Conservation (phyloP, 148 eudicot species). For the Polygonum maritimum region DNA sequence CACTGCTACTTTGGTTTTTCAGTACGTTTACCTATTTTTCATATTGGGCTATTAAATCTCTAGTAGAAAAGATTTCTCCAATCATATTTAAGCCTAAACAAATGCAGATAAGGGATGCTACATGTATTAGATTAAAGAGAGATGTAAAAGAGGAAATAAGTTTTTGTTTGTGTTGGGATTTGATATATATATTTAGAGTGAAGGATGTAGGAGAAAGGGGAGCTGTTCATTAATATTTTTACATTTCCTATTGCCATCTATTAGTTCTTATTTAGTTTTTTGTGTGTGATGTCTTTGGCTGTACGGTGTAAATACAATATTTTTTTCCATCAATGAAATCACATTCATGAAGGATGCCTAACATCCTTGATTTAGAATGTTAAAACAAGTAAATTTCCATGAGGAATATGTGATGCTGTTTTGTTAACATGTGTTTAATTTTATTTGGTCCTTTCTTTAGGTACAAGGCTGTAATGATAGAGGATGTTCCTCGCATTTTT, state of each 20-base stretch:
- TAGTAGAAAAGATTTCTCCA: not conserved
- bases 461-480: slow-evolving; percentile 82
- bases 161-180: not conserved
- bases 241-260: not conserved
- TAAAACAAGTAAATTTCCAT: not conserved
- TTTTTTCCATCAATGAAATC: too few relatives aligned
- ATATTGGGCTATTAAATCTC: not conserved
- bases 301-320: too few relatives aligned
- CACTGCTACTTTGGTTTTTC: not conserved
- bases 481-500: slow-evolving; percentile 86
- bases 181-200: not conserved
- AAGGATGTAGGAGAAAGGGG: not conserved
- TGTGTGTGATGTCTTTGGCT: not conserved
- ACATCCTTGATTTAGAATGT: not conserved
- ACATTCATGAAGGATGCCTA: not conserved
- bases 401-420: not conserved
- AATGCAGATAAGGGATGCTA: not conserved
- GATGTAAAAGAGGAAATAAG: not conserved
- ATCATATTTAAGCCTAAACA: not conserved
- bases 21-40: not conserved
- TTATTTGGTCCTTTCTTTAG: slow-evolving; percentile 19
- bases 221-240: not conserved
- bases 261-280: not conserved
- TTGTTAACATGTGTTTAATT: not conserved
- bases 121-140: not conserved